These are phyloP conservation scores for Knoxdaviesia capensis DNA, from an alignment of 2,329 filamentous ascomycete species.

Conservation along the genomic window DNA sequence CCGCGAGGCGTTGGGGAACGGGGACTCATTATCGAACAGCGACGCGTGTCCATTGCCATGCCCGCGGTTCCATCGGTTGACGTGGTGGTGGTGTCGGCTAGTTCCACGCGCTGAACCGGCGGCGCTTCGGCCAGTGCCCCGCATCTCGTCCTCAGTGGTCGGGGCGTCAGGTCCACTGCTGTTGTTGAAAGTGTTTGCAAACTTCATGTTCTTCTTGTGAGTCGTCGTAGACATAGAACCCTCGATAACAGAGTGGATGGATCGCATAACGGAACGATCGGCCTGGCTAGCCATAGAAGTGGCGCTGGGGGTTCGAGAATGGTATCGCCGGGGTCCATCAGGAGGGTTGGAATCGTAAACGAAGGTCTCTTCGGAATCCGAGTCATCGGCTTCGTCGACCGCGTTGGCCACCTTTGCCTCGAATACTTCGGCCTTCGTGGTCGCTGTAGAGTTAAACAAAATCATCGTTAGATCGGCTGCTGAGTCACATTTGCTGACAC, in stretches of 20 bases:
- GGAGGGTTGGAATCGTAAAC: conserved; percentile 97
- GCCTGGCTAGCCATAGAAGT: conserved; percentile 62
- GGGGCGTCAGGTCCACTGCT: conserved; percentile 28
- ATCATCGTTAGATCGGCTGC: conserved; percentile 10
- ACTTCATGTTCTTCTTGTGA: conserved; percentile 85
- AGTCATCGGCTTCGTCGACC: conserved; percentile 88
- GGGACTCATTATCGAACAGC: conserved; percentile 57
- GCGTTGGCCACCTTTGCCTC: conserved; percentile 92
- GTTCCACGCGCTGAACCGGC: conserved; percentile 44
- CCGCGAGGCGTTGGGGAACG: conserved; percentile 48
- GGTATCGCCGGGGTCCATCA: conserved; percentile 51
- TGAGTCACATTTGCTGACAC: conserved; percentile 4
- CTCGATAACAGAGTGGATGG: conserved; percentile 49
- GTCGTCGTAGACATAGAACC: conserved; percentile 20
- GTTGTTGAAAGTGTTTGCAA: conserved; percentile 59
- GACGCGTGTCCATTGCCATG: conserved; percentile 48
- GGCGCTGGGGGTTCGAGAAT: conserved; percentile 85
- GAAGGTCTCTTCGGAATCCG: conserved; percentile 95
- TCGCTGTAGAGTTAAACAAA: conserved; percentile 31
- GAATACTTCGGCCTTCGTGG: conserved; percentile 94
- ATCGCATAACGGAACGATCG: conserved; percentile 37
- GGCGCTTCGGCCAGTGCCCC: conserved; percentile 38
- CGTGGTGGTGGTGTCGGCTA: conserved; percentile 53
- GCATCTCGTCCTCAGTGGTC: conserved; percentile 46
- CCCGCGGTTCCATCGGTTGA: conserved; percentile 54